Base-by-base conservation (phyloP, 768 basidiomycete species). In the Termitomyces sp. region DNA sequence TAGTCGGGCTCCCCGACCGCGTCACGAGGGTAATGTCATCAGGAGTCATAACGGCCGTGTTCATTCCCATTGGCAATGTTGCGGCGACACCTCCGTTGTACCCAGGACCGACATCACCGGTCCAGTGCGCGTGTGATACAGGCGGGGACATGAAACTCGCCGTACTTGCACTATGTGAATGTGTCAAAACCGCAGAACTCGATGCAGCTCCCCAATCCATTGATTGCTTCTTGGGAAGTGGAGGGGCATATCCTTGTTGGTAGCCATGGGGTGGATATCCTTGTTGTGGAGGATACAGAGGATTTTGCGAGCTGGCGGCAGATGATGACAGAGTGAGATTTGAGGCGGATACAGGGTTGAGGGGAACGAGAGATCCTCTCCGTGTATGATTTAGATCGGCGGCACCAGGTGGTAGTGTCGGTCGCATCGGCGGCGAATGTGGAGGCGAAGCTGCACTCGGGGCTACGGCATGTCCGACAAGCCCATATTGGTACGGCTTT, bases 401-500 rank as follows among this genome's bases (percentile, higher is more conserved):
- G 33, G 54, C 23, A 56, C 66, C 51, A 25, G 44, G 10, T 35
- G 54, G 38, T 22, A 48, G 18, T 49, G 60, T 50, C 54, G 57
- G 56, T 56, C 66, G 59, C 57, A 64, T 42, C 5, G 64, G 66
- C 4, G 78, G 75, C 2, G 68, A 69, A 44, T 69, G 61, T 15
- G 71, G 76, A 16, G 77, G 75, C 3, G 72, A 70, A 16, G 57
- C 56, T 46, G 72, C 67, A 18, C 61, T 52, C 64, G 61, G 23
- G 60, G 71, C 35, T 64, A 66, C 62, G 2, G 72, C 70, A 22
- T 76, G 77, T 3, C 84, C 85, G 23, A 87, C 78, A 39, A 81
- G 72, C 16, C 84, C 84, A 58, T 87, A 87, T 60, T 82, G 75
- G 62, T 87, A 87, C 22, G 84, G 83, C 63, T 70, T 77, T 5